A percentile compares a stretch with the other conserved stretches of the same genome.
Conservation (phyloP, 164 flowering plant species). For the Chimonanthus salicifolius region DNA sequence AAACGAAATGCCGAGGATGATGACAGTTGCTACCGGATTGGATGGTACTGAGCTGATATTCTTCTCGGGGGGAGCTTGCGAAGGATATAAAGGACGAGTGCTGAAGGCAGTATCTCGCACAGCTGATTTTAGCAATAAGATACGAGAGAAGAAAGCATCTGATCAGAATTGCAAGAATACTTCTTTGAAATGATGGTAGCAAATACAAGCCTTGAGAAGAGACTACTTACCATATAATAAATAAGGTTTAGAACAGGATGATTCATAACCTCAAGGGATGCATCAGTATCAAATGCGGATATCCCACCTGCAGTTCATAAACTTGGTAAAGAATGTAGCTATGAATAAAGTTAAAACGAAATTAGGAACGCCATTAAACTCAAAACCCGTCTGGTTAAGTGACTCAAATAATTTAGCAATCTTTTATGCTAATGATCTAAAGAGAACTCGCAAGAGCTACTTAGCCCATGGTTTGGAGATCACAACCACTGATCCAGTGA, state of each 20-base stretch:
- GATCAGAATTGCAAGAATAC: no score
- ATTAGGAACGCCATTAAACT: no score
- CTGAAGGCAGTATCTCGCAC: conserved; percentile 87
- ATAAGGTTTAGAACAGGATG: conserved; percentile 80
- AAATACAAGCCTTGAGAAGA: background rate
- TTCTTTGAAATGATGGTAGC: no score
- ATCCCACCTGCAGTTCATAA: conserved; percentile 45
- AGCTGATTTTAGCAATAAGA: conserved; percentile 36
- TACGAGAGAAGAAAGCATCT: background rate
- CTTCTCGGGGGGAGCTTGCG: conserved; percentile 92
- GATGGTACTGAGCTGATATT: conserved; percentile 84
- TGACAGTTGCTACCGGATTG: conserved; percentile 41
- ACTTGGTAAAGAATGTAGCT: background rate
- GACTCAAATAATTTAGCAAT: no score
- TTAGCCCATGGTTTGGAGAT: no score
- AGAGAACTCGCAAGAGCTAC: no score
- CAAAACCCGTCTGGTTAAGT: no score
- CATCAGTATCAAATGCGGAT: conserved; percentile 79
- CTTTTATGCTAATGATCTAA: no score
- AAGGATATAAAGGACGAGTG: conserved; percentile 82
- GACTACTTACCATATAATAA: conserved; percentile 63
- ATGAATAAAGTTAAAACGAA: no score
- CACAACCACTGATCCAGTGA: no score
- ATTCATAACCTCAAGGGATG: conserved; percentile 76
- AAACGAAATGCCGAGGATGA: background rate